Evolutionary conservation across 768 basidiomycete species (phyloP).

Genomic region (Kwoniella sp.): DNA sequence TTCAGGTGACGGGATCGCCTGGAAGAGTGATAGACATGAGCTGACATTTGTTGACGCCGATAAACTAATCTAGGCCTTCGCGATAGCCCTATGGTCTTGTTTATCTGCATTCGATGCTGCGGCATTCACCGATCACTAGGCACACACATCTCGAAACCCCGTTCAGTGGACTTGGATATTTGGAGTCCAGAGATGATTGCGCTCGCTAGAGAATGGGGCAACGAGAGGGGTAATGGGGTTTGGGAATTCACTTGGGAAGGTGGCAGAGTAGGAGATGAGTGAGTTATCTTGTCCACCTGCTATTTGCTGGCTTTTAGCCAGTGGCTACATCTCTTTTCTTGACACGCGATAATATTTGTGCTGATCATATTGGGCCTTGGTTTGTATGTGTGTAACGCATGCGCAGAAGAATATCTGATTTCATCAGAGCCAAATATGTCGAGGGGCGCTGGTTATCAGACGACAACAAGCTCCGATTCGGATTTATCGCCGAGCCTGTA

Average conservation of each 20-base stretch:
- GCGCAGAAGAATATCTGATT: constrained; percentile 31
- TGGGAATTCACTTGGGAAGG: constrained; percentile 43
- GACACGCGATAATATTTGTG: neutral
- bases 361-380: neutral
- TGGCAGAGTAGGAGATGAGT: constrained; percentile 43
- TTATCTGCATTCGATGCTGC: constrained; percentile 54
- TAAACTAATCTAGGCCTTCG: constrained; percentile 43
- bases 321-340: too few species aligned
- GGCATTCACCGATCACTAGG: constrained; percentile 53
- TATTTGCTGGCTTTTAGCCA: neutral
- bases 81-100: constrained; percentile 49
- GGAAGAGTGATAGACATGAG: too few species aligned
- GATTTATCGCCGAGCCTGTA: constrained; percentile 6
- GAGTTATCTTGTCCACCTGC: constrained; percentile 24
- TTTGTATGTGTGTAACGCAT: too few species aligned
- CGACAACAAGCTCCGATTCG: constrained; percentile 32
- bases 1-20: too few species aligned
- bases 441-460: constrained; percentile 49
- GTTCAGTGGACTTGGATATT: constrained; percentile 52
- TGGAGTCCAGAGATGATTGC: constrained; percentile 50
- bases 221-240: constrained; percentile 45
- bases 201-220: constrained; percentile 50
- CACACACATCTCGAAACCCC: constrained; percentile 55
- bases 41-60: neutral
- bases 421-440: constrained; percentile 51